Percentiles rank a stretch among this genome's conserved stretches.
Evolutionary conservation across 305 asterid species (phyloP).

Genomic region (Fraxinus sp.): DNA sequence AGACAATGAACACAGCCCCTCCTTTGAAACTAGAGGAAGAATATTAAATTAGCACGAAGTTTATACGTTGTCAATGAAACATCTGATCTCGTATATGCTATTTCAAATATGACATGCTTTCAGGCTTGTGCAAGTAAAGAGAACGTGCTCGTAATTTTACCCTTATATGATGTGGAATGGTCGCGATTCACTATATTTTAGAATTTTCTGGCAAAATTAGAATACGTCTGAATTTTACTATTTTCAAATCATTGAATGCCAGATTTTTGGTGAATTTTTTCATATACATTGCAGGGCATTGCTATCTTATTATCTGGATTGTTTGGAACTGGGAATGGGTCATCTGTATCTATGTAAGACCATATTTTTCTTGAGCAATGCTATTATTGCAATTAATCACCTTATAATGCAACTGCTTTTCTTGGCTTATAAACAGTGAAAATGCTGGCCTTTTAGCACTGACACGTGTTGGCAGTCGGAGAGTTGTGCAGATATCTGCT

Average conservation of each 20-base stretch:
- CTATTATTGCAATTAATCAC: not conserved
- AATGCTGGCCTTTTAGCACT: conserved; percentile 87
- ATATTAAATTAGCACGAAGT: not conserved
- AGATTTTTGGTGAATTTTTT: not conserved
- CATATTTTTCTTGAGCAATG: not conserved
- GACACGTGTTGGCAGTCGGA: conserved; percentile 90
- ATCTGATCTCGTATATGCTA: not conserved
- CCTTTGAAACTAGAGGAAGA: not conserved
- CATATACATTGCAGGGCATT: conserved; percentile 55
- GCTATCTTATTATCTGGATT: conserved; percentile 78
- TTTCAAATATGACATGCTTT: not conserved
- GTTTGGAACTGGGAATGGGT: conserved; percentile 81
- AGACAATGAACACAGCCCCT: not conserved
- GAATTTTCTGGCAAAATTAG: not conserved
- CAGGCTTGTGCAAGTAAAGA: not conserved
- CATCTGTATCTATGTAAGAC: conserved; percentile 87
- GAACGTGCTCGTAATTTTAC: not conserved
- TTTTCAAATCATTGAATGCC: not conserved
- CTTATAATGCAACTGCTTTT: conserved; percentile 3
- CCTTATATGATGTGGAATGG: not conserved
- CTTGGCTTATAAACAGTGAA: conserved; percentile 48
- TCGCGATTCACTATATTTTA: not conserved
- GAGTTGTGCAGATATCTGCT: conserved; percentile 92
- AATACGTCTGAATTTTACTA: not conserved
- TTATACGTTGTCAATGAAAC: not conserved